Base-by-base conservation (phyloP, 73 alveolate species). In the Paramecium sexaurelia region DNA sequence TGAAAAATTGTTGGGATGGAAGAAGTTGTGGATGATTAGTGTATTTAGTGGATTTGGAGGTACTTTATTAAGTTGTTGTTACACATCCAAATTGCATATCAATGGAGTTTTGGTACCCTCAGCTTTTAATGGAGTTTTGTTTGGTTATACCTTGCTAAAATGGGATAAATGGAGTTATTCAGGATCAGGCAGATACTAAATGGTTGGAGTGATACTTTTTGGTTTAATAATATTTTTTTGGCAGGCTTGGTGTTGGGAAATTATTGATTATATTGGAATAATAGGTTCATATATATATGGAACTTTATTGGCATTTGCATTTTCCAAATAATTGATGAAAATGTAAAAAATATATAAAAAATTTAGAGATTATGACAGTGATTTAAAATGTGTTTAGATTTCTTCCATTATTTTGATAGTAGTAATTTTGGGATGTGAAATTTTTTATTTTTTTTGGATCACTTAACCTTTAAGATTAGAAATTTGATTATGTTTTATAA, bases 141-240 rank as follows among this genome's bases (percentile, higher is more conserved):
- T 88, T 22, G 94, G 94, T 2, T 88, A 68, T 11, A 36, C 83
- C 3, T 41, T 40, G 8, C 24, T 88, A 6, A 88, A 88, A 75
- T 88, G 94, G 94, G 91, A 61, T 69, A 41, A 88, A 43, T 88
- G 94, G 94, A 82, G 73, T 88, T 88, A 88, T 32, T 51, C 91
- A 15, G 94, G 94, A 22, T 88, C 94, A 19, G 94, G 94, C 7
- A 88, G 94, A 27, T 68, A 61, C 4, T 69, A 88, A 29, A 88
- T 88, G 94, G 33, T 88, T 10, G 47, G 55, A 24, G 32, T 66
- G 17, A 29, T 69, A 11, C 7, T 88, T 17, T 39, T 73, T 35
- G 94, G 94, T 1, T 20, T 88, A n/a, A 26, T 57, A 3, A 61
- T 61, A 6, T 68, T 88, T 6, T 40, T 88, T 11, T 68, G 91